A percentile compares a stretch with the other conserved stretches of the same genome.
These are phyloP conservation scores for Wickerhamomyces subpelliculosus DNA, from an alignment of 805 yeast genomes.

Conservation along the genomic window DNA sequence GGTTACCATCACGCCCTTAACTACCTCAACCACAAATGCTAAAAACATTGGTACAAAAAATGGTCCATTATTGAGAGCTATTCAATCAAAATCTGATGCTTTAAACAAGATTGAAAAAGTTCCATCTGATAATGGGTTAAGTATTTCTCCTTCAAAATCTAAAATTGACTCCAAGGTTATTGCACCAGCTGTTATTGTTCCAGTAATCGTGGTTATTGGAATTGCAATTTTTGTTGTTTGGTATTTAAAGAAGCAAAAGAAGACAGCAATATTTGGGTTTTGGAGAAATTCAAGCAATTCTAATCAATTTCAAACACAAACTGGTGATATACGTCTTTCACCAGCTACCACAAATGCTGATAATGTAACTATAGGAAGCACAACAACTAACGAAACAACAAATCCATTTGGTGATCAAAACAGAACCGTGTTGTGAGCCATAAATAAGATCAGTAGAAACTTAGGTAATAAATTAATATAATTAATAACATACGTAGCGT, in stretches of 20 bases:
- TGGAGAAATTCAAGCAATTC: background rate
- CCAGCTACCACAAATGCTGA: conserved; percentile 14
- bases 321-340: conserved; percentile 18
- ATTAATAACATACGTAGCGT: no score
- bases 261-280: conserved; percentile 1
- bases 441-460: no score
- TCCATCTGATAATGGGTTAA: conserved; percentile 35
- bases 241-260: conserved; percentile 24
- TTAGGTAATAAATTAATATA: no score
- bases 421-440: conserved; percentile 21
- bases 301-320: background rate
- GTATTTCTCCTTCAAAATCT: conserved; percentile 9
- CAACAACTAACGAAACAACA: conserved; percentile 19
- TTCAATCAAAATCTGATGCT: conserved; percentile 26
- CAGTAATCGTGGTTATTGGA: conserved; percentile 27
- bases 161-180: no score
- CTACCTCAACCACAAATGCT: conserved; percentile 28
- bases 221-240: conserved; percentile 25
- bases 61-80: conserved; percentile 35
- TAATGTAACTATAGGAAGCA: conserved; percentile 7
- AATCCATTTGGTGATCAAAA: conserved; percentile 23
- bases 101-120: conserved; percentile 25
- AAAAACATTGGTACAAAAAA: conserved; percentile 29
- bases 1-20: conserved; percentile 31
- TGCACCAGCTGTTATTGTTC: conserved; percentile 38